A percentile compares a stretch with the other conserved stretches of the same genome.
phyloP scores from a whole-genome alignment of 2,329 filamentous ascomycete species.

The Elsinoe ampelina region DNA sequence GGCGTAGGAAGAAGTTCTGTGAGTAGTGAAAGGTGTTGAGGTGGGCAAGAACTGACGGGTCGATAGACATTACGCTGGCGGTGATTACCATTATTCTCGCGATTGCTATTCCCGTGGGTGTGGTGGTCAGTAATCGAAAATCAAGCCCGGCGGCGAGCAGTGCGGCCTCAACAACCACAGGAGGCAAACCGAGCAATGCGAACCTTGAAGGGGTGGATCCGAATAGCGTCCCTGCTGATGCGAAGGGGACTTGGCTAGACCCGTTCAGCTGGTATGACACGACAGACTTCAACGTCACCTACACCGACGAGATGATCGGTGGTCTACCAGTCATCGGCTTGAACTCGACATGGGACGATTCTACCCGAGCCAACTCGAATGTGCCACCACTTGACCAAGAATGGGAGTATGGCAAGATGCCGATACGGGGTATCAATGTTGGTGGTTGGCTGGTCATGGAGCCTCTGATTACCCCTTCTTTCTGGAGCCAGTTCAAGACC shows the following conservation, averaged over 20 bases:
- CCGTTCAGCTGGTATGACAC: constrained; percentile 90
- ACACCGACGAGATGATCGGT: constrained; percentile 75
- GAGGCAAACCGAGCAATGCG: constrained; percentile 32
- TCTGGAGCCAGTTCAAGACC: constrained; percentile 61
- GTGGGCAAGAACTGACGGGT: constrained; percentile 15
- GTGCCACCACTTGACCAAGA: constrained; percentile 66
- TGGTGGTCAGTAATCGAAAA: constrained; percentile 37
- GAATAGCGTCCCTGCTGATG: constrained; percentile 43
- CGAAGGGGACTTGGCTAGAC: constrained; percentile 69
- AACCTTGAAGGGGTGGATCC: constrained; percentile 38
- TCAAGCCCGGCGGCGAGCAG: constrained; percentile 20
- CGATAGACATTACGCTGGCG: constrained; percentile 19
- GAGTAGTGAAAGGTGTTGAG: neutral
- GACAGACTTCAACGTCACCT: constrained; percentile 85
- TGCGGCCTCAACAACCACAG: constrained; percentile 18
- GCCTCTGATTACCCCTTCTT: constrained; percentile 88
- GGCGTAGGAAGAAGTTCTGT: constrained; percentile 47
- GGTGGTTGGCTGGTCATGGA: constrained; percentile 92
- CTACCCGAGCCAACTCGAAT: constrained; percentile 62
- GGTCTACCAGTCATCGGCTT: constrained; percentile 87
- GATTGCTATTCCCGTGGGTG: constrained; percentile 40
- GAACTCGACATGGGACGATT: constrained; percentile 77
- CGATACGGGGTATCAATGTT: constrained; percentile 82
- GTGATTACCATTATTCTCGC: constrained; percentile 36
- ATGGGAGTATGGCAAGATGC: constrained; percentile 70